Evolutionary conservation across 2,329 filamentous ascomycete species (phyloP), one percentile per base, ranked within the genome.

Genomic region (Diaporthe sp.): DNA sequence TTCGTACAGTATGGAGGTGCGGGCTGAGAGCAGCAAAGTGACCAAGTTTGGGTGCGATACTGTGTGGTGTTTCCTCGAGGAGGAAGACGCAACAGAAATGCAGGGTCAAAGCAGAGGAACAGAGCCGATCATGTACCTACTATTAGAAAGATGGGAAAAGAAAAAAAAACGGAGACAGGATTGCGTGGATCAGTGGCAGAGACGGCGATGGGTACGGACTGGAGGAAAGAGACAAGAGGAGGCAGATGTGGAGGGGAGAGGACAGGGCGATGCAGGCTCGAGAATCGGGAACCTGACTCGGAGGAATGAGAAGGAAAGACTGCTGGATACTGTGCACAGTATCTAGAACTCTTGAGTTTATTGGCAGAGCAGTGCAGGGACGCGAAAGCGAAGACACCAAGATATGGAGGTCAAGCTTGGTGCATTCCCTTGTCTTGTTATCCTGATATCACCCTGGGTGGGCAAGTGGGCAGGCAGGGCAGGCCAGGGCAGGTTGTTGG

Each of bases 271-370:
- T 68, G 64, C 64, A 68, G 45, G 64, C 3, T 52, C 30, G 45
- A 67, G 64, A 52, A 67, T 67, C 30, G n/a, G 45, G 33, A 28
- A 52, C 33, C 64, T 68, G 64, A 68, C 64, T 68, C 64, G 47
- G 64, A 68, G n/a, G 64, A 54, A 68, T 54, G 64, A 64, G 17
- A 40, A 50, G 28, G 22, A 52, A 19, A 38, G 61, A 52, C 22
- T 8, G 30, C 22, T 38, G 45, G 61, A 67, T 50, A 33, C 61
- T 10, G 57, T 61, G 13, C 38, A 12, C 60, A 64, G 60, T 47
- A 64, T 30, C 54, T 19, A 28, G 25, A 12, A 19, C 38, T 67
- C 45, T 52, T n/a, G n/a, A n/a, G 45, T 35, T 67, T 38, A 67
- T 52, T 67, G 64, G 64, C 64, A 67, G 45, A 9, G 4, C 8